These are phyloP conservation scores for Mucor plumbeus DNA, from an alignment of 371 early-diverging fungal species.

Conservation along the genomic window DNA sequence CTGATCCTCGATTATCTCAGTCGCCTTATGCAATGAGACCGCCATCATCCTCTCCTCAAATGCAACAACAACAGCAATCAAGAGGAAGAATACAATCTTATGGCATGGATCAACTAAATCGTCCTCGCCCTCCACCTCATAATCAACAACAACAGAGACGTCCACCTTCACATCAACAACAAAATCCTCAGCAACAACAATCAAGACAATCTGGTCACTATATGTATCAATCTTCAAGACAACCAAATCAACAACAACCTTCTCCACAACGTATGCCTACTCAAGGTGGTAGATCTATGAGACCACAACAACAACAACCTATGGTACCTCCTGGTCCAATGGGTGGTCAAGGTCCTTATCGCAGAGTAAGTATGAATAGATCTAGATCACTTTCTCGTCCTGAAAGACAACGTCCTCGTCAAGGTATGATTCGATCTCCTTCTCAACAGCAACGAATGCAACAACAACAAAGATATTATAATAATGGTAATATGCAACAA, in stretches of 20 bases:
- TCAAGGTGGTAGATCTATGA: constrained; percentile 12
- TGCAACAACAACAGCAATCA: constrained; percentile 9
- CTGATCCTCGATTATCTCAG: constrained; percentile 31
- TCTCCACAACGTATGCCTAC: constrained; percentile 6
- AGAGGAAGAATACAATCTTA: constrained; percentile 18
- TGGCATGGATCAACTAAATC: constrained; percentile 22
- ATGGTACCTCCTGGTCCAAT: constrained; percentile 14
- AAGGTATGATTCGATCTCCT: constrained; percentile 51
- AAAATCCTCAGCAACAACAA: background rate
- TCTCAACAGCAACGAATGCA: constrained; percentile 38
- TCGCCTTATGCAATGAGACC: constrained; percentile 20
- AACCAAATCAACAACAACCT: background rate
- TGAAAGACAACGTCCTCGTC: constrained; percentile 51
- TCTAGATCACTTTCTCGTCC: constrained; percentile 51
- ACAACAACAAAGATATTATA: constrained; percentile 15
- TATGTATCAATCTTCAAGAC: constrained; percentile 11
- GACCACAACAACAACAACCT: constrained; percentile 14
- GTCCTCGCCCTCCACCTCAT: constrained; percentile 27
- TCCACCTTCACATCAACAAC: constrained; percentile 12
- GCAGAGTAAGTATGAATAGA: constrained; percentile 37
- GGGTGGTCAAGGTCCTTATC: constrained; percentile 24
- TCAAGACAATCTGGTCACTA: background rate
- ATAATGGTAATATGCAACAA: background rate
- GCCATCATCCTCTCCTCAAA: constrained; percentile 12
- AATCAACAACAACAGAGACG: constrained; percentile 8